Base-by-base conservation (phyloP, 148 eudicot species). In the Rhododendron vialii region DNA sequence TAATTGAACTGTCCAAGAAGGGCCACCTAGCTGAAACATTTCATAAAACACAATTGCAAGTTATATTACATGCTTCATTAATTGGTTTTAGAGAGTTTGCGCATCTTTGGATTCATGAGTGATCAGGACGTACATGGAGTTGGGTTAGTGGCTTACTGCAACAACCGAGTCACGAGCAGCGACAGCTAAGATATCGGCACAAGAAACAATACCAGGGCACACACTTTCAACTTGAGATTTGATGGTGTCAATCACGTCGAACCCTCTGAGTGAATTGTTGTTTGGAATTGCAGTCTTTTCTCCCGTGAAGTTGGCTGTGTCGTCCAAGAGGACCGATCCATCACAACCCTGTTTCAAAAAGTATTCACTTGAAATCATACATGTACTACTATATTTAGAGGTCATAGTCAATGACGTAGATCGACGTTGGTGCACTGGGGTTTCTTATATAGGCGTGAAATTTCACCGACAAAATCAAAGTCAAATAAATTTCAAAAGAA, bases 181-280 rank as follows among this genome's bases (percentile, higher is more conserved):
- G 38, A 92, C 91, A 1, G 94, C 90, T 38, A 92, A 35, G 38
- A 94, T 94, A 77, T 94, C 96, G 24, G 96, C 96, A 78, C 96
- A 92, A 35, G 95, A 94, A 22, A 94, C 94, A 22, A 92, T 81
- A 11, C 91, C 91, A 0, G 91, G 88, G 61, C 96, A 94, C 1
- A 88, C 83, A 51, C 73, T 78, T 80, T 94, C 95, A 8, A 94
- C 87, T 22, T 91, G 91, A 17, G 93, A 87, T 80, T 94, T 94
- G 26, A 94, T 94, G 82, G 88, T 90, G 85, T 92, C 96, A 33
- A 93, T 89, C 18, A 92, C 93, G 9, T 94, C 93, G 78, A 91
- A 91, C 4, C 96, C 96, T 89, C 96, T 91, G 9, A 91, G 50
- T 5, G 95, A 94, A 65, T 91, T 90, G 33, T 24, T 38, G 47